Evolutionary conservation across 1,139 yeast species (phyloP), one percentile per base, ranked within the genome.

Genomic region (Pichia sp.): DNA sequence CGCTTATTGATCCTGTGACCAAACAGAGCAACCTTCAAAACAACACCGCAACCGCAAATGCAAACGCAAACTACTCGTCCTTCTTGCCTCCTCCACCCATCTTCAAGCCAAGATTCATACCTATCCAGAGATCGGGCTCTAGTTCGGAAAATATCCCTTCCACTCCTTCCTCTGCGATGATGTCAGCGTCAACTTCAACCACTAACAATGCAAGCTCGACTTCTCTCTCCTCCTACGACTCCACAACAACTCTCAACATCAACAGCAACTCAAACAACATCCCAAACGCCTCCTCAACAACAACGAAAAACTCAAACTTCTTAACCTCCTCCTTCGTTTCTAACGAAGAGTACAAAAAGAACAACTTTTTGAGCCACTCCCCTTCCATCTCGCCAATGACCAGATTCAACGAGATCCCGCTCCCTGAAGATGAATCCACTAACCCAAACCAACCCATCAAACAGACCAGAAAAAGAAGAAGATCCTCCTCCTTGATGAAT

Each of bases 91-190:
- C 75, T 4, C 85, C 86, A 1, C 87, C 87, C 4, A 73, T 75
- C 22, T 72, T 81, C 51, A 80, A 79, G 59, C 79, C 86, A 4
- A 79, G 84, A 18, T 79, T 80, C 46, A 77, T 80, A 38, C 85
- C 79, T 58, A 70, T 79, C 66, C 80, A 79, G 53, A 73, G 71
- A 53, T 65, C 50, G 70, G 68, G 35, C 17, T 44, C 55, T 14
- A 14, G 35, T 4, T 15, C 39, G 7, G n/a, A 38, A 72, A 32
- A 20, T 24, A 15, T 12, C 19, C 34, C 52, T 5, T 10, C 24
- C 10, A 20, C 34, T 11, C 14, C n/a, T n/a, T n/a, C n/a, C n/a
- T n/a, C n/a, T n/a, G n/a, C n/a, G n/a, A n/a, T 36, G 17, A 15
- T 5, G 8, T n/a, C 34, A 31, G 6, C 7, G 11, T 10, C 33